Evolutionary conservation across 2,329 filamentous ascomycete species (phyloP).

Genomic region (Cladosporium cucumerinum): DNA sequence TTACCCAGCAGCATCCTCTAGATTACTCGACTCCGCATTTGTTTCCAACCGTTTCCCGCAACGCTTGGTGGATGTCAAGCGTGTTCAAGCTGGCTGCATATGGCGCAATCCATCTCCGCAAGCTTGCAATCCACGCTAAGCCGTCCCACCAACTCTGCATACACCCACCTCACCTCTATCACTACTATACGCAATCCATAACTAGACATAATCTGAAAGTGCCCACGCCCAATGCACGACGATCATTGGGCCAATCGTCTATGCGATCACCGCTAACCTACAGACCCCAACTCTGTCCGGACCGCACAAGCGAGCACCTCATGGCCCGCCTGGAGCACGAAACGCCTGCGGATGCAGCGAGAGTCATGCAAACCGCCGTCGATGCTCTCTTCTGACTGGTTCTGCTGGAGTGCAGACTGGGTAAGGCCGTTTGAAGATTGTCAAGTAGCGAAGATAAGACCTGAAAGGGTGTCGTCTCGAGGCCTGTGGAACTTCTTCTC

Average conservation of each 20-base stretch:
- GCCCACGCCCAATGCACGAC: background rate
- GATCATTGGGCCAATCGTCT: background rate
- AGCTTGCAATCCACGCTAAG: slow-evolving; percentile 27
- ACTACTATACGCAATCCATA: background rate
- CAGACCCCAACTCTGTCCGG: background rate
- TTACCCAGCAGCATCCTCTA: background rate
- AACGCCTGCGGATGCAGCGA: background rate
- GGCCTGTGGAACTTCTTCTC: background rate
- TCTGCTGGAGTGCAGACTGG: background rate
- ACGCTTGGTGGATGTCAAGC: slow-evolving; percentile 14
- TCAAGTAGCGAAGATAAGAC: slow-evolving; percentile 1
- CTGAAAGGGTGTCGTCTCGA: background rate
- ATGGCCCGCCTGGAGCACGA: slow-evolving; percentile 10
- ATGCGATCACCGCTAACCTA: background rate
- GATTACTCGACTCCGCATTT: background rate
- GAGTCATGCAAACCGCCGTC: background rate
- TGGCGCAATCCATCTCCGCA: slow-evolving; percentile 26
- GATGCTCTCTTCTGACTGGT: background rate
- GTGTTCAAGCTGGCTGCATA: slow-evolving; percentile 3
- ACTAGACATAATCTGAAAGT: background rate
- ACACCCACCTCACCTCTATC: background rate
- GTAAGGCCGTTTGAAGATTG: background rate
- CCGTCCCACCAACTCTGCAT: background rate
- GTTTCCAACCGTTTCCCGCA: background rate
- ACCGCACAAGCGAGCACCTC: slow-evolving; percentile 9